Conservation (phyloP, 768 basidiomycete genomes). For the Lactifluus rugatus region DNA sequence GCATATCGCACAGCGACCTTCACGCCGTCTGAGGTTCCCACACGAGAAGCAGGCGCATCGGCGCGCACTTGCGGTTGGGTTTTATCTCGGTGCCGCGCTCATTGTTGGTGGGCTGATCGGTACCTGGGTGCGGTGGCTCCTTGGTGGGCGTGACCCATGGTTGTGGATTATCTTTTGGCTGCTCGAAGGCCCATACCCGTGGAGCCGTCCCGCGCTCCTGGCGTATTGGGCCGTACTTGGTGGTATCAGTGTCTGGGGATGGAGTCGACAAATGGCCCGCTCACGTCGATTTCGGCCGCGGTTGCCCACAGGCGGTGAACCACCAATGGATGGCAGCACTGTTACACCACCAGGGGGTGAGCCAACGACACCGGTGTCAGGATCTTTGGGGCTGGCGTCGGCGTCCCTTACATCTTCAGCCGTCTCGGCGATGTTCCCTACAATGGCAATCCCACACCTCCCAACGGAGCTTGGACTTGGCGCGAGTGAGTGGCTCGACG, state of each 20-base stretch:
- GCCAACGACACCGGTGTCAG: conserved; percentile 9
- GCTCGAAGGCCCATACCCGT: conserved; percentile 61
- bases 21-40: conserved; percentile 70
- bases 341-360: conserved; percentile 4
- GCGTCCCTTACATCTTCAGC: conserved; percentile 8
- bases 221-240: conserved; percentile 80
- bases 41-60: conserved; percentile 76
- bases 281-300: conserved; percentile 57
- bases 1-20: conserved; percentile 80
- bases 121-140: conserved; percentile 84
- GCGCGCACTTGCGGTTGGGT: conserved; percentile 73
- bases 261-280: conserved; percentile 84
- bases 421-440: conserved; percentile 17
- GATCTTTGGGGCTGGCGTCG: neutral
- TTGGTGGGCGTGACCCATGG: conserved; percentile 78
- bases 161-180: conserved; percentile 74
- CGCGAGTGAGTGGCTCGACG: conserved; percentile 59
- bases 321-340: neutral
- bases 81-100: conserved; percentile 67
- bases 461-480: conserved; percentile 36
- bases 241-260: conserved; percentile 81
- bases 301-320: conserved; percentile 7
- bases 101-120: conserved; percentile 81
- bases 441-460: conserved; percentile 40
- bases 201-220: conserved; percentile 71